Base-by-base conservation (phyloP, 2,329 filamentous ascomycete species). In the Colletotrichum caudatum region DNA sequence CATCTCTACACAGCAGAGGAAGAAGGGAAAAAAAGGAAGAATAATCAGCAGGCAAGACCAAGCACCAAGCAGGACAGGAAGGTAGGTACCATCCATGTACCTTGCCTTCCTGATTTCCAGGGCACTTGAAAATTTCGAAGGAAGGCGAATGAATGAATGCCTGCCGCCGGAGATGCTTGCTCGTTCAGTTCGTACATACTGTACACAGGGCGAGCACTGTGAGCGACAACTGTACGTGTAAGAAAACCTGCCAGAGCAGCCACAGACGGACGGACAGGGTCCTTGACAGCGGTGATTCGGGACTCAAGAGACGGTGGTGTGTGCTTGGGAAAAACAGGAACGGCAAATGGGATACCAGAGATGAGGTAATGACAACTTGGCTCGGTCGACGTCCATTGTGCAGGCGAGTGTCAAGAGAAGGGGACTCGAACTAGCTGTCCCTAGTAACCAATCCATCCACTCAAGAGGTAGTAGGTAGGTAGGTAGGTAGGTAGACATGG, bases 301-400 rank as follows among this genome's bases (percentile, higher is more conserved):
- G 56, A 41, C 60, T 71, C 64, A 54, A 50, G 53, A 64, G 58
- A 71, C 69, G 69, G 69, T 59, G 69, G 69, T 71, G 64, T 71
- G 64, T 39, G 29, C 37, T 59, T 37, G n/a, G 44, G 39, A 48
- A 71, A 71, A 71, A 58, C 51, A 71, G 60, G 53, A 57, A 67
- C 11, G 50, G 62, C 29, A 29, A 29, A 29, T 29, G 29, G 29
- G 29, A 29, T 29, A 29, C 29, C 29, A 41, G 39, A 50, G 64
- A 63, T 67, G 64, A 71, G 69, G 69, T 71, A 71, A 60, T 71
- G 69, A 37, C 39, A 71, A 71, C 53, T 63, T 66, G 65, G 69
- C 56, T 71, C 69, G 65, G 69, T 71, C 69, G 65, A 54, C 46
- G 51, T 69, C 69, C 69, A 71, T 54, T 63, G 60, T 63, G 46